Percentiles rank a stretch among this genome's conserved stretches.
Evolutionary conservation across 345 rosid species (phyloP).

Genomic region (Eucalyptus pauciflora): DNA sequence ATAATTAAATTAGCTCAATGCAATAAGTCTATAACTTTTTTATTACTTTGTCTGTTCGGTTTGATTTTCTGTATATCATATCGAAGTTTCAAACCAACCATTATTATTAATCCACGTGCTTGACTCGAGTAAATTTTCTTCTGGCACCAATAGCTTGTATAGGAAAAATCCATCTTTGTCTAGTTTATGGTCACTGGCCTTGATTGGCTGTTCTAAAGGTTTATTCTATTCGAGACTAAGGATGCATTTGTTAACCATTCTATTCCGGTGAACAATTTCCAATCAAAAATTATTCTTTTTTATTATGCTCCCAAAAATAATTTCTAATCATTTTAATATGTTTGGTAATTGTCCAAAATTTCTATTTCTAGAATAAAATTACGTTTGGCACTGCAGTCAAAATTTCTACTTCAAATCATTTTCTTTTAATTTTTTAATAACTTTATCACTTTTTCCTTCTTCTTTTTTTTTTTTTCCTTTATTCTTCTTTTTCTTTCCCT

Average conservation of each 20-base stretch:
- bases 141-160: background rate
- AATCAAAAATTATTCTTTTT: too few relatives aligned
- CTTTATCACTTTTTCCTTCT: too few relatives aligned
- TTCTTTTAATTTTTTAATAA: too few relatives aligned
- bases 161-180: background rate
- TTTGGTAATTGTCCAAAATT: fast-evolving
- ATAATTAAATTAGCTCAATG: fast-evolving
- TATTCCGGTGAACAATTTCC: fast-evolving
- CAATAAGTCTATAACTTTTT: too few relatives aligned
- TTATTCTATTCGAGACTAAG: background rate
- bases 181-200: background rate
- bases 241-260: too few relatives aligned
- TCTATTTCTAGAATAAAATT: too few relatives aligned
- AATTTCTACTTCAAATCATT: too few relatives aligned
- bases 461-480: too few relatives aligned
- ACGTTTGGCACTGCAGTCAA: fast-evolving
- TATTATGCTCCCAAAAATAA: too few relatives aligned
- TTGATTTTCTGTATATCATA: background rate
- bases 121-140: background rate
- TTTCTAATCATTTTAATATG: too few relatives aligned
- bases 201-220: background rate
- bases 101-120: background rate
- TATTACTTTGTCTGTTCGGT: background rate
- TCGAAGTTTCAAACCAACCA: background rate
- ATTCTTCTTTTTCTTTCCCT: too few relatives aligned